Evolutionary conservation across 2,329 filamentous ascomycete genomes (phyloP), one percentile per base, ranked within the genome.

Genomic region (Colletotrichum cuscutae): DNA sequence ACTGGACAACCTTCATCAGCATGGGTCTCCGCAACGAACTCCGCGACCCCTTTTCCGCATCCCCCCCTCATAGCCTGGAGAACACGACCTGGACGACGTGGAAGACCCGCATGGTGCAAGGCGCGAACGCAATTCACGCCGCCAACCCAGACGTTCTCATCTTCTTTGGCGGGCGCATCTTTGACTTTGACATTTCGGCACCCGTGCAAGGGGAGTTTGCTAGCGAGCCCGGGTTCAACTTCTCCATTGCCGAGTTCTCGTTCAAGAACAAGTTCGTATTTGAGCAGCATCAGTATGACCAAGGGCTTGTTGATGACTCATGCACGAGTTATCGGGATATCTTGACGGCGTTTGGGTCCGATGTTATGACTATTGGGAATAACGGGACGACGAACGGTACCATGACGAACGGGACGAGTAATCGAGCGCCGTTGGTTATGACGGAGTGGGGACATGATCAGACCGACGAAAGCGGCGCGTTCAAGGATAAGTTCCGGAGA

Each of bases 51-150:
- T 75, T 72, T 53, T 90, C 22, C 88, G 90, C 79, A 77, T 69
- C 15, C 83, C 84, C 5, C 86, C 90, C 80, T 83, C 85, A 3
- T 82, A 89, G 75, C 68, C 73, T 37, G 65, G 76, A 59, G 80
- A 79, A 28, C 87, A 87, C 77, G 84, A 84, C 76, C 26, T 88
- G 86, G 86, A 74, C 79, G 19, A 80, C 80, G 15, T 88, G 86
- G 86, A 87, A 87, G 77, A 79, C 78, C 12, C 82, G 85, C 74
- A 79, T 83, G 63, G 79, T 84, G 15, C 79, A 83, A 6, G 85
- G 84, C 28, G 84, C 85, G 3, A 77, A 80, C 30, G 79, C 82
- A 1, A 82, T 89, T 67, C 81, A 87, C 78, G 75, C 76, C 22
- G 84, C 83, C 4, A 87, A 88, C 76, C 79, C 83, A 0, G 79